These are phyloP conservation scores for Chamaenerion angustifolium DNA, from an alignment of 345 rosid species.

Conservation along the genomic window DNA sequence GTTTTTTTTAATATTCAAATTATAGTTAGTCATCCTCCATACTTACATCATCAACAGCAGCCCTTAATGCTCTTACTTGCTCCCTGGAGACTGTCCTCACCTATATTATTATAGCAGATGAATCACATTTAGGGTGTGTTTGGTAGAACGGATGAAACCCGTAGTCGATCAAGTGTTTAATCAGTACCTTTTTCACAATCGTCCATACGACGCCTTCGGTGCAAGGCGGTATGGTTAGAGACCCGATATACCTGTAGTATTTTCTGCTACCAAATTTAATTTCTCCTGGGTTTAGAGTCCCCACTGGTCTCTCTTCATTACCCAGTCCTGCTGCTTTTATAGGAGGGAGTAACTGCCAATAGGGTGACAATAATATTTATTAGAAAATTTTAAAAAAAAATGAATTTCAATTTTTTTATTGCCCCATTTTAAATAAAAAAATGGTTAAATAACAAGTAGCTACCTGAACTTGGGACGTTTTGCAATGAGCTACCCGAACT, in stretches of 20 bases:
- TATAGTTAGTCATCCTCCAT: too few species aligned
- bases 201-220: slow-evolving; percentile 73
- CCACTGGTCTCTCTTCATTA: slow-evolving; percentile 13
- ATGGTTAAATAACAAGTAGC: too few species aligned
- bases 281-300: slow-evolving; percentile 36
- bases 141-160: too few species aligned
- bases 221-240: slow-evolving; percentile 67
- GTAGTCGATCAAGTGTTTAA: background rate
- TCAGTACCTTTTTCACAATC: slow-evolving; percentile 25
- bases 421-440: too few species aligned
- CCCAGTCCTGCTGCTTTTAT: slow-evolving; percentile 15
- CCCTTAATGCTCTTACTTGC: slow-evolving; percentile 33
- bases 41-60: slow-evolving; percentile 36
- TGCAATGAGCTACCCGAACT: too few species aligned
- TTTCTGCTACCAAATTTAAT: slow-evolving; percentile 35
- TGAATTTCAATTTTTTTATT: too few species aligned
- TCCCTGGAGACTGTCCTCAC: slow-evolving; percentile 54
- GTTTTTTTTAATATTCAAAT: too few species aligned
- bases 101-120: slow-evolving; percentile 9
- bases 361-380: background rate
- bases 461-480: too few species aligned
- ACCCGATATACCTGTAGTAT: slow-evolving; percentile 55
- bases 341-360: slow-evolving; percentile 32
- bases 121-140: background rate
- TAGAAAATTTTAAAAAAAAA: too few species aligned